Percentiles rank a stretch among this genome's conserved stretches.
These are phyloP conservation scores for Diaporthe caulivora DNA, from an alignment of 2,329 filamentous ascomycete genomes.

Conservation along the genomic window DNA sequence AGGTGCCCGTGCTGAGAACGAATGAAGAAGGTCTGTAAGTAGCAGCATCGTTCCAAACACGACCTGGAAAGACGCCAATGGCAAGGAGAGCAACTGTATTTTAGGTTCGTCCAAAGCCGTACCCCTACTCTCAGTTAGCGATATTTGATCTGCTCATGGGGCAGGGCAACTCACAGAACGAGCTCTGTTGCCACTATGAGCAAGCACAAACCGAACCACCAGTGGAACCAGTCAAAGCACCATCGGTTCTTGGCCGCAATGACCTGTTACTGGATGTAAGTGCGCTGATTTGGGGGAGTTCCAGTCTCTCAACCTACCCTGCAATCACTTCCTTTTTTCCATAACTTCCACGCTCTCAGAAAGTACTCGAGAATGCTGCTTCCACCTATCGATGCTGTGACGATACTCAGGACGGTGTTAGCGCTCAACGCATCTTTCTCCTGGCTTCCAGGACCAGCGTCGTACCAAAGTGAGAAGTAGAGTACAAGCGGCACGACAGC, in stretches of 20 bases:
- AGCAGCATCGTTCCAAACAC: conserved; percentile 57
- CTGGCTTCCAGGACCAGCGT: not conserved
- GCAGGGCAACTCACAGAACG: conserved; percentile 53
- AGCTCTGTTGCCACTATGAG: conserved; percentile 67
- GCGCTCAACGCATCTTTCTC: conserved; percentile 44
- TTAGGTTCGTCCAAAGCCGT: conserved; percentile 54
- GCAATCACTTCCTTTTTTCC: conserved; percentile 54
- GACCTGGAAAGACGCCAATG: conserved; percentile 62
- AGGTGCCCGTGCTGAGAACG: not conserved
- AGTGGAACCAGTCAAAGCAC: conserved; percentile 69
- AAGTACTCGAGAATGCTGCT: conserved; percentile 67
- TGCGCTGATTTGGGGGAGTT: not conserved
- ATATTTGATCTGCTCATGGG: not conserved
- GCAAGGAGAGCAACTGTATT: conserved; percentile 63
- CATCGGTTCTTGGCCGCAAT: conserved; percentile 42
- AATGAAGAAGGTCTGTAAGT: conserved; percentile 53
- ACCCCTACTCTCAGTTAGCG: not conserved
- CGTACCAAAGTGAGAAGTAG: conserved; percentile 54
- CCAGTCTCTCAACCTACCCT: not conserved
- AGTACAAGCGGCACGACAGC: conserved; percentile 63
- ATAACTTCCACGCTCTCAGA: conserved; percentile 63
- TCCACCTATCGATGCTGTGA: conserved; percentile 63
- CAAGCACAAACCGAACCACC: conserved; percentile 66
- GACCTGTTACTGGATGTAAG: conserved; percentile 60
- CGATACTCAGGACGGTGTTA: conserved; percentile 62